Base-by-base conservation (phyloP, 352 stramenopile species). In the Phytophthora colocasiae region DNA sequence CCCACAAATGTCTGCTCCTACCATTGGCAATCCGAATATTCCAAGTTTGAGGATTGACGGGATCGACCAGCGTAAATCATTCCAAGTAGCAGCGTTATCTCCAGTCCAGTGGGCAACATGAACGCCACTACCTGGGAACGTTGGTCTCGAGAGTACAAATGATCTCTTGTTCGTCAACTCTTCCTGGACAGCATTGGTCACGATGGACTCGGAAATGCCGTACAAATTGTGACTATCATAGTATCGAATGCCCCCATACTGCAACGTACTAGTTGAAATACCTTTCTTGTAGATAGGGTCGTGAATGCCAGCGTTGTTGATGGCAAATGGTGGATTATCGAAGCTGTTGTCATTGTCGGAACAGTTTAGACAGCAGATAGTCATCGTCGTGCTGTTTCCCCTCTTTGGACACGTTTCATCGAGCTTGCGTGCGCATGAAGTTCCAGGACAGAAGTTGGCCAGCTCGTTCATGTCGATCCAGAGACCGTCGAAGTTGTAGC, bases 381-480 rank as follows among this genome's bases (percentile, higher is more conserved):
- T 85, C n/a, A 81, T 75, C 2, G 71, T 29, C 19, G 38, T 77
- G 36, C 71, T 78, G 26, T 29, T 71, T 38, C 63, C 71, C 2
- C 52, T 77, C n/a, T 73, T 63, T 3, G 80, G 73, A 41, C 78
- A 89, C 11, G 71, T 73, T 4, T 65, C 64, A 43, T 19, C 54
- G 2, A 59, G 43, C 5, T 84, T 56, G 15, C 78, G 79, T 3
- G 63, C 66, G 49, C 80, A 89, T n/a, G 32, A 62, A 4, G 55
- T 73, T 9, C 83, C 83, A 1, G 72, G 71, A 43, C 81, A 93
- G 44, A 96, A 94, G 66, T 91, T 93, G 8, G 83, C 81, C 2
- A 92, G 57, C 48, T 96, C 89, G 66, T 96, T 96, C 89, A 96
- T 96, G 65, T 96, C 89, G 51, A 96, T 90, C 89, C 89, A 95